Base-by-base conservation (phyloP, 169 alveolate species). In the Plasmodium cynomolgi region DNA sequence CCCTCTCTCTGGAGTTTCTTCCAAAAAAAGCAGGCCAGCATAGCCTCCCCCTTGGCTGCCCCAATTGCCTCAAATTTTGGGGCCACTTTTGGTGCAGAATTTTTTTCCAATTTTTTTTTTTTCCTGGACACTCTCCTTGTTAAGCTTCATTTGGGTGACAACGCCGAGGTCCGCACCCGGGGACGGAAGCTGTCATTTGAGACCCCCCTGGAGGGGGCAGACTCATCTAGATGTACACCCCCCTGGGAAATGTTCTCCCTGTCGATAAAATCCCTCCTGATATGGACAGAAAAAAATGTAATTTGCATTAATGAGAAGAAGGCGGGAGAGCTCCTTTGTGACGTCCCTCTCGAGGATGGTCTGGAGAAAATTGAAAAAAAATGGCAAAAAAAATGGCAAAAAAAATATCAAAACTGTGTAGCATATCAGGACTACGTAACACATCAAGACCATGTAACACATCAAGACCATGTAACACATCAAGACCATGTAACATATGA, bases 271-370 rank as follows among this genome's bases (percentile, higher is more conserved):
- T 86, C 56, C 68, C 44, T 86, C 23, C 62, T 86, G 20, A 33
- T 71, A 8, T 86, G 39, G 79, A 9, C 86, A 50, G 86, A 77
- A 50, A 86, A 86, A 33, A 86, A 86, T 77, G 29, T 54, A 75
- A 86, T 86, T 86, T 54, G 54, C 17, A n/a, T 86, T 3, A 58
- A 56, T 56, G 39, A 1, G 58, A 11, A 20, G 41, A 37, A 77
- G 9, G 68, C 34, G 2, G 71, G 50, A 11, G 15, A 71, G 33
- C n/a, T 50, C 23, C 62, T 50, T 15, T 50, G 62, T 50, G 62
- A 50, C 1, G 8, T 50, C 8, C 62, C 62, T 15, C 20, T 50
- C 6, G 62, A 50, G 62, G 62, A 13, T 50, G 20, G 8, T 23
- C 29, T 68, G 77, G 7, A 68, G 29, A 62, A 62, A 20, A 44